Evolutionary conservation across 768 basidiomycete species (phyloP).

Genomic region (Leucosporidium creatinivorum): DNA sequence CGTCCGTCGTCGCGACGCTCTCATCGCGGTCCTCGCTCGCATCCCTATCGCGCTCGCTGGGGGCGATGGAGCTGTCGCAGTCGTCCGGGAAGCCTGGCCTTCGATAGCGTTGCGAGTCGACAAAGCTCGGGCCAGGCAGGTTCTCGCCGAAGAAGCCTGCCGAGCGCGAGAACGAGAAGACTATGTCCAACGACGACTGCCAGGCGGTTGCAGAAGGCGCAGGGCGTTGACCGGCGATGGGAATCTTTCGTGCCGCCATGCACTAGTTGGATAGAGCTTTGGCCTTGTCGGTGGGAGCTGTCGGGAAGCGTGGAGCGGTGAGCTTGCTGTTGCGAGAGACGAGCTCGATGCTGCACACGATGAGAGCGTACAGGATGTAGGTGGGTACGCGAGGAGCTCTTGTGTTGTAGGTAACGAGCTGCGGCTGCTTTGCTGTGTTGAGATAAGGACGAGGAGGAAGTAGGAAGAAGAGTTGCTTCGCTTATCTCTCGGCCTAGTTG

Average conservation of each 20-base stretch:
- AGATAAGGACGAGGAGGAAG: no score
- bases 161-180: constrained; percentile 32
- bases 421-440: no score
- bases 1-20: not conserved
- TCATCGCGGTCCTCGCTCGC: not conserved
- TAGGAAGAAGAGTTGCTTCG: no score
- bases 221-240: not conserved
- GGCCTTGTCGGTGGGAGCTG: no score
- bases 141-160: constrained; percentile 35
- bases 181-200: constrained; percentile 25
- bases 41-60: not conserved
- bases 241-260: not conserved
- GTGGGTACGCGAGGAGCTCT: no score
- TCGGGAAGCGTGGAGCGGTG: no score
- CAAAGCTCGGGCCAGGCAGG: constrained; percentile 31
- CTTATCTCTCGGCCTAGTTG: no score
- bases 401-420: no score
- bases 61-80: not conserved
- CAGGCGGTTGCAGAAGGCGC: constrained; percentile 2
- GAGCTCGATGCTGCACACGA: no score
- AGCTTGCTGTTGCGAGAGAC: no score
- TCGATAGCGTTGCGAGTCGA: constrained; percentile 10
- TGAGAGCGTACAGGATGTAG: no score
- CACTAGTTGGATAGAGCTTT: not conserved
- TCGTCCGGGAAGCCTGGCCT: constrained; percentile 6